Base-by-base conservation (phyloP, 768 basidiomycete species). In the Lentinula sp. region DNA sequence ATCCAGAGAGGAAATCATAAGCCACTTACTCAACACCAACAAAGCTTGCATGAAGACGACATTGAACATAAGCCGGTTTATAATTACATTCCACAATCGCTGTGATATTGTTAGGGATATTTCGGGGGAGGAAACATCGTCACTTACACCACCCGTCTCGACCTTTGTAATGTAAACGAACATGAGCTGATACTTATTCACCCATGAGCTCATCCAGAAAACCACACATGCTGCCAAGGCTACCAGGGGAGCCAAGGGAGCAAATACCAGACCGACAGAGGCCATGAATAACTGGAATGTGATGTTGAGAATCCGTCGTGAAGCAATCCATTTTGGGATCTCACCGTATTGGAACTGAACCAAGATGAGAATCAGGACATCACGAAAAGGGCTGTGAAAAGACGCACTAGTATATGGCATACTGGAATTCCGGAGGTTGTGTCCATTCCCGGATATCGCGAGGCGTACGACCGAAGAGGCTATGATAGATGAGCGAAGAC, bases 131-230 rank as follows among this genome's bases (percentile, higher is more conserved):
- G 1, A 42, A 55, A 54, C 34, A 32, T 58, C 13, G 28, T 59
- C 56, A 83, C 90, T 65, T 71, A 93, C 91, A 35, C 97, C 97
- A 61, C 96, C 97, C 56, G 88, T 92, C 74, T 99, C 97, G 13
- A 94, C 90, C 63, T 86, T 87, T 5, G 94, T 86, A 52, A 93
- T 76, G 70, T 83, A 95, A 61, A 96, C 93, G 71, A 96, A 98
- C 87, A 98, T 94, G 54, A 98, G 78, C 76, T 95, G 91, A 69
- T 98, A 98, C 75, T 98, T 99, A 80, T 95, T 93, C 21, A 93
- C 90, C 80, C 86, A 86, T 5, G 88, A 89, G 63, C 84, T 84
- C 68, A 89, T 76, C 91, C 94, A 98, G 71, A 95, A 91, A 21
- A 97, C 93, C 35, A 89, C 70, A 2, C 88, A 87, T 11, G 87